These are phyloP conservation scores for Chrysoporthe puriensis DNA, from an alignment of 2,329 filamentous ascomycete species.

Conservation along the genomic window DNA sequence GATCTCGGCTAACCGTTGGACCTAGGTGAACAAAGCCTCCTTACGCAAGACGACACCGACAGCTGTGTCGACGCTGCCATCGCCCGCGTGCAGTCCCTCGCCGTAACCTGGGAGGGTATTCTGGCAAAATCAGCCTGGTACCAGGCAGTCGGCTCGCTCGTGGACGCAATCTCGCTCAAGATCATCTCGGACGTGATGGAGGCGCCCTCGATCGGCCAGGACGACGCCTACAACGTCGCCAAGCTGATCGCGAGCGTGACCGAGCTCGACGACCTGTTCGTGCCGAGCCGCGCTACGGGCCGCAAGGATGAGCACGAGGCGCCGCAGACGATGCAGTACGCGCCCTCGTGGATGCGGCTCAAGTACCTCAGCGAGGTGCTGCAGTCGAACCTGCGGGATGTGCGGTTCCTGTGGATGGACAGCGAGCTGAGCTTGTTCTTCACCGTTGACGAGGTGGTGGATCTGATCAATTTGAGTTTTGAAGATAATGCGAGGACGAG, in stretches of 20 bases:
- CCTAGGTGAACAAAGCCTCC: slow-evolving; percentile 54
- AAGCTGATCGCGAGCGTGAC: slow-evolving; percentile 61
- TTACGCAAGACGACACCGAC: slow-evolving; percentile 60
- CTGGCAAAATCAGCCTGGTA: slow-evolving; percentile 65
- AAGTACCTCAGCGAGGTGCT: slow-evolving; percentile 68
- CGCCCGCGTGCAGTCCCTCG: slow-evolving; percentile 56
- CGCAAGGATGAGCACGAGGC: slow-evolving; percentile 40
- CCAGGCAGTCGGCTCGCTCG: slow-evolving; percentile 64
- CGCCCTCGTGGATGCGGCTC: slow-evolving; percentile 64
- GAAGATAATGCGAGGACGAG: slow-evolving; percentile 64
- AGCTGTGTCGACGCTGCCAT: slow-evolving; percentile 58
- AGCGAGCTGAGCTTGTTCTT: slow-evolving; percentile 69
- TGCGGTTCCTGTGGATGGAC: slow-evolving; percentile 66
- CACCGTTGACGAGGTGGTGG: slow-evolving; percentile 61
- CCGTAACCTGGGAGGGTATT: slow-evolving; percentile 60
- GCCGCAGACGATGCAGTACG: slow-evolving; percentile 63
- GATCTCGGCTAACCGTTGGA: slow-evolving; percentile 26
- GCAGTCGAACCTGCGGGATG: slow-evolving; percentile 68
- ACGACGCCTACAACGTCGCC: slow-evolving; percentile 66
- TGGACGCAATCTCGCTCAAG: slow-evolving; percentile 62
- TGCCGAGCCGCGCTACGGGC: slow-evolving; percentile 46
- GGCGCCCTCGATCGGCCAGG: slow-evolving; percentile 62
- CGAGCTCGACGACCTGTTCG: slow-evolving; percentile 63
- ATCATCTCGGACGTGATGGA: slow-evolving; percentile 66
- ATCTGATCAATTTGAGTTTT: slow-evolving; percentile 66